Base-by-base conservation (phyloP, 2,329 filamentous ascomycete genomes). In the Pseudocercospora cruenta region DNA sequence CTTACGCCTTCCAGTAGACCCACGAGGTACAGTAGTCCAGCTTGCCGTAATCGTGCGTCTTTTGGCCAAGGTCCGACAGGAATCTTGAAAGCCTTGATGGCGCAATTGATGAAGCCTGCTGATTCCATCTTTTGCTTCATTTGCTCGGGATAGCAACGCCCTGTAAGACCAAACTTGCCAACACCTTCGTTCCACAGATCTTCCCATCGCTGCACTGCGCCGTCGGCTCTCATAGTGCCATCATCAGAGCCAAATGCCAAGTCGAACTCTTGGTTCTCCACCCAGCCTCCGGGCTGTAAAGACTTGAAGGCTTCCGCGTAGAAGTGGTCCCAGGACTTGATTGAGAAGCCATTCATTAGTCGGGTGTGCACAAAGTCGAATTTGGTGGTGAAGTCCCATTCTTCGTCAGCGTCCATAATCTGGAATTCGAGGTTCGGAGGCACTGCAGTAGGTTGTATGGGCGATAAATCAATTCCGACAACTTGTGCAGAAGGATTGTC, bases 261-360 rank as follows among this genome's bases (percentile, higher is more conserved):
- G 43, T 73, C 72, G 36, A 79, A 76, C 59, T 81, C 80, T 47
- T 78, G 78, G n/a, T 78, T 72, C 69, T 81, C 80, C 7, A 81
- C 74, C 71, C 78, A 80, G 28, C 78, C 79, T 16, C 79, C 75
- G 3, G 76, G 76, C 53, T 73, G 66, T 49, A 77, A 60, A 49
- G 66, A 55, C 6, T 66, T 67, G 63, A 67, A 75, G 7, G 73
- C 70, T 58, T 73, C 68, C 36, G 65, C 26, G 62, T 74, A 71
- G 58, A 75, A 73, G 54, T 64, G 63, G n/a, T 69, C 65, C 72
- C 72, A 76, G 28, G 69, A 70, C 51, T 72, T 71, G 61, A 76
- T 67, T 10, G 65, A 70, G 45, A 79, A 71, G 59, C 75, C 72
- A 26, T 74, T 74, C 66, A 72, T 72, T 14, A 75, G 67, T 0